Conservation (phyloP, 129 eudicot genomes). For the Pseudognaphalium luteoalbum region DNA sequence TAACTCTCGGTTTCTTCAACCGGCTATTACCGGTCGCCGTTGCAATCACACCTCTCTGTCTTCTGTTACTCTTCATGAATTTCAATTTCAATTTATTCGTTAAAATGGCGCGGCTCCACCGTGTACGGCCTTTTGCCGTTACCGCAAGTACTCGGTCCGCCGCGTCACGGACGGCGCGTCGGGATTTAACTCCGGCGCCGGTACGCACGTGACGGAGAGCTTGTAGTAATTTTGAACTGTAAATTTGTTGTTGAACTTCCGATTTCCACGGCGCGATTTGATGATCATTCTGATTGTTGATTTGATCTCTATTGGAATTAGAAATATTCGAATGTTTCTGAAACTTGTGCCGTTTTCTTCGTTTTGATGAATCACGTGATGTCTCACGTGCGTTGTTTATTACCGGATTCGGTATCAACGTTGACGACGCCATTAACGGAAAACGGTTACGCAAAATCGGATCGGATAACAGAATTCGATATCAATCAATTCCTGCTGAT, state of each 20-base stretch:
- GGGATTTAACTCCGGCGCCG: conserved; percentile 12
- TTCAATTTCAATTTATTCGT: conserved; percentile 69
- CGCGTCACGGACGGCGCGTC: conserved; percentile 68
- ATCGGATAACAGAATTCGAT: conserved; percentile 16
- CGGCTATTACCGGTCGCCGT: conserved; percentile 41
- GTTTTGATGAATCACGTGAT: conserved; percentile 50
- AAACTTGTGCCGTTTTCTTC: conserved; percentile 52
- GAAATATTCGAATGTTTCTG: conserved; percentile 17
- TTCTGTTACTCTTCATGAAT: conserved; percentile 54
- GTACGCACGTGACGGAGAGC: conserved; percentile 75
- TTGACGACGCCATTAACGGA: conserved; percentile 51
- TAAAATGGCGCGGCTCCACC: conserved; percentile 94
- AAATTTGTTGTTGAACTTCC: conserved; percentile 66
- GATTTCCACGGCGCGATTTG: conserved; percentile 62
- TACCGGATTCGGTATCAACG: conserved; percentile 55
- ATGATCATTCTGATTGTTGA: conserved; percentile 5
- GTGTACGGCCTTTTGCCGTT: conserved; percentile 71
- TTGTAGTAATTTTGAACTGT: conserved; percentile 69
- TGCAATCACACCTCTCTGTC: conserved; percentile 47
- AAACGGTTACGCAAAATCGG: conserved; percentile 17
- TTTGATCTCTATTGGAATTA: conserved; percentile 24
- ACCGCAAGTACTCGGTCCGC: conserved; percentile 75
- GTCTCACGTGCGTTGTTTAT: conserved; percentile 45
- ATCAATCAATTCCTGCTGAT: conserved; percentile 36
- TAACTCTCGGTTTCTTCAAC: conserved; percentile 60